These are phyloP conservation scores for Tilletia setariae DNA, from an alignment of 1,284 basidiomycete genomes.

Conservation along the genomic window DNA sequence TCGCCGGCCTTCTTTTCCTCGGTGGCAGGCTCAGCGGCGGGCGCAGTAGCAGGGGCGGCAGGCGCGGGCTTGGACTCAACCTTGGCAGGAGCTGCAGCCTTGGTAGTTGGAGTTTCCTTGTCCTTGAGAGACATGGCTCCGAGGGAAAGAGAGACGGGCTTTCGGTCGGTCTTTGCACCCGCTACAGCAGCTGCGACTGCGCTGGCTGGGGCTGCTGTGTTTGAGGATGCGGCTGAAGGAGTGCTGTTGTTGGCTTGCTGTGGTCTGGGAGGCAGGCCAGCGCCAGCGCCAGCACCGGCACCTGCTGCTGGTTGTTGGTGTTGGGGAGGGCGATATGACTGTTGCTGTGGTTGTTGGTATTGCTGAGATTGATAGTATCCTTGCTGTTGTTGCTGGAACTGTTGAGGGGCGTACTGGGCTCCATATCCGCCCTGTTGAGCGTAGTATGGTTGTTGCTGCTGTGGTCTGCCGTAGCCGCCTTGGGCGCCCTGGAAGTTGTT, in stretches of 20 bases:
- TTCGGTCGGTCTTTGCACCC: constrained; percentile 16
- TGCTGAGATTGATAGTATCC: constrained; percentile 15
- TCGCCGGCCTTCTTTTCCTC: constrained; percentile 16
- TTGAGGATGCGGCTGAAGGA: background rate
- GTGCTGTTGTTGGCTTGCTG: constrained; percentile 10
- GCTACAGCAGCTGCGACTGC: background rate
- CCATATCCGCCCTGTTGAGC: constrained; percentile 17
- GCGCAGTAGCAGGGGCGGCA: constrained; percentile 7
- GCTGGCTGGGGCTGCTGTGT: background rate
- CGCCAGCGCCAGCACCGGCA: background rate
- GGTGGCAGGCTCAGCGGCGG: constrained; percentile 16
- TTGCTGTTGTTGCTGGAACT: constrained; percentile 19
- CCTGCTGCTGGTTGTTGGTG: constrained; percentile 4
- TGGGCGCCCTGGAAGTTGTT: background rate
- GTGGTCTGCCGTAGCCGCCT: constrained; percentile 25
- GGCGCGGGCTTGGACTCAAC: constrained; percentile 27
- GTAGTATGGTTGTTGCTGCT: constrained; percentile 9
- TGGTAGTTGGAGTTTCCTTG: background rate
- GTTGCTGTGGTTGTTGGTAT: constrained; percentile 10
- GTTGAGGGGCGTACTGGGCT: constrained; percentile 11
- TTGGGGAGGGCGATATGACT: background rate
- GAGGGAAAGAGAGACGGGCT: constrained; percentile 29
- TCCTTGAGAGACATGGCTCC: constrained; percentile 18
- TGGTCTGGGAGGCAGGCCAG: constrained; percentile 9
- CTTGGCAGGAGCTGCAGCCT: background rate